Base-by-base conservation (phyloP, 306 rosid genomes). In the Senna tora region DNA sequence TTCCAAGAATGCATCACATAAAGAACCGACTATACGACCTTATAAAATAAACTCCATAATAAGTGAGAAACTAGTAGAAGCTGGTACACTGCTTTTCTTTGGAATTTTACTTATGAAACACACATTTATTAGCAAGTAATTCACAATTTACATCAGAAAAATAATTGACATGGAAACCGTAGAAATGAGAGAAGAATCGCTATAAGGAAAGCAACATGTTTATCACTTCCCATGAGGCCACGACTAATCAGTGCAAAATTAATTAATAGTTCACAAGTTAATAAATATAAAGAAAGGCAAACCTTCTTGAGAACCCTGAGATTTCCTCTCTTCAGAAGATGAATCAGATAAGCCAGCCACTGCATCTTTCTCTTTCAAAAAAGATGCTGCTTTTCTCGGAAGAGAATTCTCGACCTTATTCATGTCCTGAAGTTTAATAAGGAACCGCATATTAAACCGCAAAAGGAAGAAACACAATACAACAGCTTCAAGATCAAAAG, bases 381-480 rank as follows among this genome's bases (percentile, higher is more conserved):
- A 56, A 71, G 62, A 45, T 56, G 79, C 50, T 51, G 81, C 77
- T 77, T 82, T 81, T 63, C 69, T 72, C 34, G 70, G 73, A 74
- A 72, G 73, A 66, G 79, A 82, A 75, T 67, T 71, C 65, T 71
- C 53, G 57, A 74, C 70, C 69, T 84, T 83, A 75, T 77, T 81
- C 30, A 54, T 52, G 30, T 69, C 85, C 97, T 94, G 86, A 81
- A 83, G 76, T 83, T 65, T 79, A 81, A 60, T 82, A 91, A 89
- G 88, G 90, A 87, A 84, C 69, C 7, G 59, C 80, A 60, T 82
- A 91, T 87, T 87, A 88, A 87, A 84, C 69, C 7, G 59, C 80
- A 75, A 83, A 80, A 76, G 47, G 75, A 34, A 66, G 72, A 81
- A 41, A 65, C 46, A 77, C 41, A 19, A 71, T 68, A 80, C 22